Conservation (phyloP, 768 basidiomycete species). For the Boletus tomentosulus region DNA sequence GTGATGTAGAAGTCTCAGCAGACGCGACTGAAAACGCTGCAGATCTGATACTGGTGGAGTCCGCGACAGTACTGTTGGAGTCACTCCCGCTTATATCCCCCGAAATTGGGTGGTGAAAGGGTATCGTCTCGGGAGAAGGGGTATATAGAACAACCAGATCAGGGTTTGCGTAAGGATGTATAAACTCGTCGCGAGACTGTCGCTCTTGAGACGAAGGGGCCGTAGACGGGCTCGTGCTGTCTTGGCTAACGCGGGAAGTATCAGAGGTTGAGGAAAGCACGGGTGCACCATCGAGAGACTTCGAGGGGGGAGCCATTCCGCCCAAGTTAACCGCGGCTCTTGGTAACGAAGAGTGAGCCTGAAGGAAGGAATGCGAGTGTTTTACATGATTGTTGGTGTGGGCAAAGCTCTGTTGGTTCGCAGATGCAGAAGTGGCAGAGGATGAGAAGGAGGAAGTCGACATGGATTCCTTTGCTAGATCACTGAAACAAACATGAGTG, state of each 20-base stretch:
- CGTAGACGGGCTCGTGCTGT: constrained; percentile 16
- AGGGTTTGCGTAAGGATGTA: constrained; percentile 82
- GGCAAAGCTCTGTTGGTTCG: constrained; percentile 40
- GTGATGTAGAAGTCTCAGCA: constrained; percentile 33
- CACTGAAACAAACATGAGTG: constrained; percentile 33
- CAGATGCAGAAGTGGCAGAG: constrained; percentile 10
- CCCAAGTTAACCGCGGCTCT: constrained; percentile 9
- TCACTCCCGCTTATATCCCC: constrained; percentile 42
- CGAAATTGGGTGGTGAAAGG: constrained; percentile 28
- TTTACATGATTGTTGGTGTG: constrained; percentile 19
- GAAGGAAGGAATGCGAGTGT: constrained; percentile 6
- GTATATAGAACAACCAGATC: constrained; percentile 48
- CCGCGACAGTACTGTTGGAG: constrained; percentile 50
- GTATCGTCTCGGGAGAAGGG: constrained; percentile 26
- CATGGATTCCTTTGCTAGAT: constrained; percentile 57
- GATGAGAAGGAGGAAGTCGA: constrained; percentile 51
- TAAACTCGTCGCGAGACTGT: constrained; percentile 30
- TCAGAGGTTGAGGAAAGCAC: constrained; percentile 12
- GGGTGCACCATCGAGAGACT: constrained; percentile 1
- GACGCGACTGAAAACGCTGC: constrained; percentile 32
- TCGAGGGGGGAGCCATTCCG: constrained; percentile 2
- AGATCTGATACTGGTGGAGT: constrained; percentile 37
- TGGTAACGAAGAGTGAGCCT: constrained; percentile 4
- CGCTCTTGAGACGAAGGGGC: constrained; percentile 35
- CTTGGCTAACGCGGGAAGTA: constrained; percentile 3